A percentile compares a stretch with the other conserved stretches of the same genome.
Conservation (phyloP, 768 basidiomycete genomes). For the Cystobasidium onofrii region DNA sequence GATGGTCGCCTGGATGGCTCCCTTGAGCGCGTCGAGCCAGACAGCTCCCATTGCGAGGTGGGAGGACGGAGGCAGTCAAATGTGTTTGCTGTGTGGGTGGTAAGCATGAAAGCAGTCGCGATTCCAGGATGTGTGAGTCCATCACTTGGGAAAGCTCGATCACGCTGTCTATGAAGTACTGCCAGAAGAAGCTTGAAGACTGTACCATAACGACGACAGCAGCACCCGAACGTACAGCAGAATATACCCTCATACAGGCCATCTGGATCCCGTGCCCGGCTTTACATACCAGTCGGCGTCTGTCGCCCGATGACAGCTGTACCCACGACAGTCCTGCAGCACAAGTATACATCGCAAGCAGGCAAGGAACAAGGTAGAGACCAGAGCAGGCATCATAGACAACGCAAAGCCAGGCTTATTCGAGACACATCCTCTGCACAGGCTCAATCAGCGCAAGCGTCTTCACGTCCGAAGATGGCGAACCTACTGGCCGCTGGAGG, state of each 20-base stretch:
- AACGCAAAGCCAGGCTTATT: not conserved
- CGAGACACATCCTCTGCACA: not conserved
- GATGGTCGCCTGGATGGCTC: slow-evolving; percentile 16
- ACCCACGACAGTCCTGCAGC: not conserved
- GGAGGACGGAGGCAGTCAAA: not conserved
- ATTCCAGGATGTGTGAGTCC: too few species aligned
- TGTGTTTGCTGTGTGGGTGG: not conserved
- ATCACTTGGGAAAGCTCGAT: too few species aligned
- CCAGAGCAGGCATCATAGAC: not conserved
- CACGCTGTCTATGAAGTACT: too few species aligned
- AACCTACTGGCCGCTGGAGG: slow-evolving; percentile 11
- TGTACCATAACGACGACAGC: not conserved
- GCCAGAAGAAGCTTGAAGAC: too few species aligned
- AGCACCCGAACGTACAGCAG: not conserved
- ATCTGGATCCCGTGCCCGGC: not conserved
- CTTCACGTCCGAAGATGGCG: slow-evolving; percentile 8
- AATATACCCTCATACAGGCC: not conserved
- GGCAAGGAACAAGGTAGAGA: not conserved
- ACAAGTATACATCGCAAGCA: not conserved
- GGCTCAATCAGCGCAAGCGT: slow-evolving; percentile 15
- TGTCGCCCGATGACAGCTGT: not conserved
- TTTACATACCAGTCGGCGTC: not conserved
- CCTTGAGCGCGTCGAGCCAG: slow-evolving; percentile 2
- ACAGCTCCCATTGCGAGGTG: not conserved
- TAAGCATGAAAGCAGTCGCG: too few species aligned